phyloP scores from a whole-genome alignment of 129 eudicot species.

The Erigeron canadensis region DNA sequence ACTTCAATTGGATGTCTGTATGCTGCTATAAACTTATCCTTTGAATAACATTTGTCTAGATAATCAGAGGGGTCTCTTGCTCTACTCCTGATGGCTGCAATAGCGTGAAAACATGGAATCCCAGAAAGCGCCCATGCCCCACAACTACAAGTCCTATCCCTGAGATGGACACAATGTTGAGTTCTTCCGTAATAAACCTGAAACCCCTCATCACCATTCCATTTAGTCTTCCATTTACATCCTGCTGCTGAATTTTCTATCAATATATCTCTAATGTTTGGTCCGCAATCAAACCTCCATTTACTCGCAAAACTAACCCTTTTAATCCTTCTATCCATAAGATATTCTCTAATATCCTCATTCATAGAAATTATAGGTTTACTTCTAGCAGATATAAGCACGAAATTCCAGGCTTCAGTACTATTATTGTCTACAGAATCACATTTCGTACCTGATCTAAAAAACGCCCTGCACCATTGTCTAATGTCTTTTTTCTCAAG shows the following conservation, averaged over 20 bases:
- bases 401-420: conserved; percentile 6
- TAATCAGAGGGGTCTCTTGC: not conserved
- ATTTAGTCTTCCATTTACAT: not conserved
- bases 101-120: not conserved
- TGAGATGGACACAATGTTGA: conserved; percentile 1
- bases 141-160: not conserved
- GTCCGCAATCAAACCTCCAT: conserved; percentile 1
- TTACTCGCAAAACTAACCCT: not conserved
- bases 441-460: not conserved
- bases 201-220: not conserved
- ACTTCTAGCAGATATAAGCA: not conserved
- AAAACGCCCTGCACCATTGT: not conserved
- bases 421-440: not conserved
- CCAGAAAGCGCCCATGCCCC: not conserved
- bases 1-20: not conserved
- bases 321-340: conserved; percentile 13
- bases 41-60: not conserved
- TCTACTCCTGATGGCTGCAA: not conserved
- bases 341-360: not conserved
- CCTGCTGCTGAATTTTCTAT: not conserved
- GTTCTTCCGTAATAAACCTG: not conserved
- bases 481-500: not conserved
- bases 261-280: not conserved
- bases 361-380: conserved; percentile 1
- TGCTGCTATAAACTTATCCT: not conserved